phyloP scores from a whole-genome alignment of 352 stramenopile species.

The Phytophthora sansomeana region DNA sequence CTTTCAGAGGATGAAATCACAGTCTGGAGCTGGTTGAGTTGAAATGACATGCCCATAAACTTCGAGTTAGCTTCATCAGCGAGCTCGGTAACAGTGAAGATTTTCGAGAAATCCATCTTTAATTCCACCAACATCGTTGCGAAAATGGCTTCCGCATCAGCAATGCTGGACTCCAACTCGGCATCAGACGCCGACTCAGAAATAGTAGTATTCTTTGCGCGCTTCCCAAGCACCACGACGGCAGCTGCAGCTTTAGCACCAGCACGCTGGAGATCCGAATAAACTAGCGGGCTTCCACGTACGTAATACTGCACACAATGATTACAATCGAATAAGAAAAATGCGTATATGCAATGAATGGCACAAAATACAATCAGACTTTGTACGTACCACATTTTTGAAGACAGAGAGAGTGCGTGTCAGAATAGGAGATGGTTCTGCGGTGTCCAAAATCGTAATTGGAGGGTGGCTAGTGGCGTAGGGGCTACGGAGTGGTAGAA shows the following conservation, averaged over 20 bases:
- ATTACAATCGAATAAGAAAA: not conserved
- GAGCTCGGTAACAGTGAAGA: slow-evolving; percentile 89
- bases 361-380: not conserved
- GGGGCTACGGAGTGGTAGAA: slow-evolving; percentile 66
- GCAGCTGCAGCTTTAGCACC: slow-evolving; percentile 80
- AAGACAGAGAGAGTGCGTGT: slow-evolving; percentile 59
- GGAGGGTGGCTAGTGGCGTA: slow-evolving; percentile 64
- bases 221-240: slow-evolving; percentile 86
- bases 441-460: slow-evolving; percentile 82
- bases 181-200: slow-evolving; percentile 38
- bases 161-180: slow-evolving; percentile 76
- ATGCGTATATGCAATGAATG: not conserved
- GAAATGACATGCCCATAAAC: slow-evolving; percentile 83
- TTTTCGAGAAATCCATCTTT: slow-evolving; percentile 87
- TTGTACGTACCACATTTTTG: slow-evolving; percentile 69
- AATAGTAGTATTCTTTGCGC: slow-evolving; percentile 48
- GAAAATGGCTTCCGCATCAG: slow-evolving; percentile 87
- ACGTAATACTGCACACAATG: slow-evolving; percentile 72
- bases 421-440: slow-evolving; percentile 63
- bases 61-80: slow-evolving; percentile 89
- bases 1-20: not conserved
- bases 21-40: slow-evolving; percentile 48
- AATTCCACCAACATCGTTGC: slow-evolving; percentile 88
- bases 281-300: slow-evolving; percentile 77
- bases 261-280: slow-evolving; percentile 80